phyloP scores from a whole-genome alignment of 176 grass and related monocot species.

The Rhynchospora pubera region DNA sequence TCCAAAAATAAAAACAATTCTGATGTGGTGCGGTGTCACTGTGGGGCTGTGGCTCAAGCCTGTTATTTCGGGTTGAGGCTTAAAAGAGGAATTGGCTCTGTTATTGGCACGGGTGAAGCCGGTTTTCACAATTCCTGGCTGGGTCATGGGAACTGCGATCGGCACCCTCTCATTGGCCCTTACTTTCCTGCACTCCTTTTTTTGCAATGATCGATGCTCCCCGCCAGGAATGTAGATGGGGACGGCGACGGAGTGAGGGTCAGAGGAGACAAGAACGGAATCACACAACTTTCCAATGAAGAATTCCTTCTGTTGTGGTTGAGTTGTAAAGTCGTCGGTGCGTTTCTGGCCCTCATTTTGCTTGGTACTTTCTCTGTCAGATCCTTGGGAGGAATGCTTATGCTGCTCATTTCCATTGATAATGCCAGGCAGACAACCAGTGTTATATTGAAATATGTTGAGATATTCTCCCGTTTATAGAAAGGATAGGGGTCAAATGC shows the following conservation, averaged over 20 bases:
- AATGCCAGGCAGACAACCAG: too few relatives aligned
- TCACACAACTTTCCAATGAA: not conserved
- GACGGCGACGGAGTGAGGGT: not conserved
- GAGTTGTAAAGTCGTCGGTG: constrained; percentile 54
- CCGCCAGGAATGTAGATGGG: not conserved
- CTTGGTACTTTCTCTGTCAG: too few relatives aligned
- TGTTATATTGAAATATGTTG: too few relatives aligned
- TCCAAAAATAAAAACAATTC: too few relatives aligned
- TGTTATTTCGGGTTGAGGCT: not conserved
- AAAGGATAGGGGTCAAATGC: too few relatives aligned
- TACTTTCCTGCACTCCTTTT: not conserved
- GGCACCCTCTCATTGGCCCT: constrained; percentile 24
- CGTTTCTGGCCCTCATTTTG: not conserved
- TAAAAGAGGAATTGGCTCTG: constrained; percentile 42
- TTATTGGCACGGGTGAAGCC: constrained; percentile 28
- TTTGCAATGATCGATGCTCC: not conserved
- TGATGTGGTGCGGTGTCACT: too few relatives aligned
- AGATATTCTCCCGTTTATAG: too few relatives aligned
- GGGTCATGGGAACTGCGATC: constrained; percentile 14
- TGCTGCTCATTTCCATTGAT: too few relatives aligned
- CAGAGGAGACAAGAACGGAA: constrained; percentile 27
- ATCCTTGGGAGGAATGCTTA: too few relatives aligned
- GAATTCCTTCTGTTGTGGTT: not conserved
- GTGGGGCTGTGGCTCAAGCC: too few relatives aligned
- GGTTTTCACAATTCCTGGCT: constrained; percentile 38